Conservation (phyloP, 345 rosid species). For the Crucihimalaya himalaica region DNA sequence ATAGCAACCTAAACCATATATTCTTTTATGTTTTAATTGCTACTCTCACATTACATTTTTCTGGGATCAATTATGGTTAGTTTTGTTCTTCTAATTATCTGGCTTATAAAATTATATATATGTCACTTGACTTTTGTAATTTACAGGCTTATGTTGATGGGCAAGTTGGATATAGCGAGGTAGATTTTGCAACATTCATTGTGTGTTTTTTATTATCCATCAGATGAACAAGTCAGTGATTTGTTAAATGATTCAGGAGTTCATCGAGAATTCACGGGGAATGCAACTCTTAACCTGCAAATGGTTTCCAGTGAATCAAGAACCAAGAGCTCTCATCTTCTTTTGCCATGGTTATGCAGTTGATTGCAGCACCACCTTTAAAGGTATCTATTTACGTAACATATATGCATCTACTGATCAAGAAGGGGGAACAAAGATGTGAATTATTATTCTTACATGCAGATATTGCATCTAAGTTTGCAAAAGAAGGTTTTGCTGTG, state of each 20-base stretch:
- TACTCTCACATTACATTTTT: conserved; percentile 1
- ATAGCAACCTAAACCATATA: conserved; percentile 6
- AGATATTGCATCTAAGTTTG: conserved; percentile 72
- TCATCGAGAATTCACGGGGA: conserved; percentile 58
- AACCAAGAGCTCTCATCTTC: conserved; percentile 74
- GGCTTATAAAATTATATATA: not conserved
- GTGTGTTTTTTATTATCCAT: not conserved
- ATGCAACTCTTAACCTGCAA: conserved; percentile 74
- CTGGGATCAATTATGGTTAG: conserved; percentile 31
- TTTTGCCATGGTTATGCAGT: conserved; percentile 91
- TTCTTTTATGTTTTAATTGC: conserved; percentile 12
- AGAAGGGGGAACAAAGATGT: not conserved
- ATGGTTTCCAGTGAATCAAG: conserved; percentile 66
- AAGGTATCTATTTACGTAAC: conserved; percentile 46
- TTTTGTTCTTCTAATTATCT: conserved; percentile 10
- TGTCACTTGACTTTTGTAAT: conserved; percentile 22
- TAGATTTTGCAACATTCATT: conserved; percentile 15
- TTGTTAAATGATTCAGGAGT: conserved; percentile 45
- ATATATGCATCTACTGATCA: not conserved
- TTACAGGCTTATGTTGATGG: conserved; percentile 40
- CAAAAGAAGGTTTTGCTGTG: conserved; percentile 65
- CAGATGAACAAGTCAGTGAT: not conserved
- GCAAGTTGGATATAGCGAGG: conserved; percentile 43
- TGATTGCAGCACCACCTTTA: conserved; percentile 91
- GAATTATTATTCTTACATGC: not conserved